A percentile compares a stretch with the other conserved stretches of the same genome.
Evolutionary conservation across 2,329 filamentous ascomycete species (phyloP).

Genomic region (Hypoxylon sp.): DNA sequence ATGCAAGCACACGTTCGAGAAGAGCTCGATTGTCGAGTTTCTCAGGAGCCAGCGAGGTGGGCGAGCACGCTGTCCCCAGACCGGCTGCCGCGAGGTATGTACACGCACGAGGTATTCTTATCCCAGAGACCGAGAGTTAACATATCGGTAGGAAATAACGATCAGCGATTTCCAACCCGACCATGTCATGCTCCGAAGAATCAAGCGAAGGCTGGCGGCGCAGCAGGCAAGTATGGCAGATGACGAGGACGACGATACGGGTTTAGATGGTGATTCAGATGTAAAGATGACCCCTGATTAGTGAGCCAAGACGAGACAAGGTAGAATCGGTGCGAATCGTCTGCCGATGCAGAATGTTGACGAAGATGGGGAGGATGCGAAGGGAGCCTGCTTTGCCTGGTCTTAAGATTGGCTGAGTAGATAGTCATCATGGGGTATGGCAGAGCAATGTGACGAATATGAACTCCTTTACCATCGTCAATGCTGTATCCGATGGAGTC

Average conservation of each 20-base stretch:
- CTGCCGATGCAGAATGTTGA: slow-evolving; percentile 27
- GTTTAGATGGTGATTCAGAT: slow-evolving; percentile 42
- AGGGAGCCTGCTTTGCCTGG: not conserved
- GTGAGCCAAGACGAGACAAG: slow-evolving; percentile 36
- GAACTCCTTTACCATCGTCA: not conserved
- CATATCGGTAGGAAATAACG: slow-evolving; percentile 54
- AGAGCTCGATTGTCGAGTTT: slow-evolving; percentile 66
- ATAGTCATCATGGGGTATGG: not conserved
- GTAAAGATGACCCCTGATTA: slow-evolving; percentile 28
- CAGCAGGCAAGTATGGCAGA: slow-evolving; percentile 51
- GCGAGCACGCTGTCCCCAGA: slow-evolving; percentile 66
- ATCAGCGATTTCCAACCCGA: slow-evolving; percentile 64
- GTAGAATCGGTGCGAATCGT: slow-evolving; percentile 27
- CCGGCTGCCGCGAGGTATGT: slow-evolving; percentile 67
- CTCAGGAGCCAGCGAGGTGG: slow-evolving; percentile 46
- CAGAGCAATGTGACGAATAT: not conserved
- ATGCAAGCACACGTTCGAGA: slow-evolving; percentile 79
- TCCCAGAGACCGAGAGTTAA: slow-evolving; percentile 8
- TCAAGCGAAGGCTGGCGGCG: slow-evolving; percentile 58
- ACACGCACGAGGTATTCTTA: not conserved
- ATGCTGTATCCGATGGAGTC: not conserved
- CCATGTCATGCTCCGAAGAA: slow-evolving; percentile 62
- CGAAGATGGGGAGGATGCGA: slow-evolving; percentile 17
- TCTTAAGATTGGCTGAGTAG: not conserved
- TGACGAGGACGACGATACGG: slow-evolving; percentile 54